Evolutionary conservation across 2,329 filamentous ascomycete species (phyloP), one percentile per base, ranked within the genome.

Genomic region (Ceratocystis cubensis): DNA sequence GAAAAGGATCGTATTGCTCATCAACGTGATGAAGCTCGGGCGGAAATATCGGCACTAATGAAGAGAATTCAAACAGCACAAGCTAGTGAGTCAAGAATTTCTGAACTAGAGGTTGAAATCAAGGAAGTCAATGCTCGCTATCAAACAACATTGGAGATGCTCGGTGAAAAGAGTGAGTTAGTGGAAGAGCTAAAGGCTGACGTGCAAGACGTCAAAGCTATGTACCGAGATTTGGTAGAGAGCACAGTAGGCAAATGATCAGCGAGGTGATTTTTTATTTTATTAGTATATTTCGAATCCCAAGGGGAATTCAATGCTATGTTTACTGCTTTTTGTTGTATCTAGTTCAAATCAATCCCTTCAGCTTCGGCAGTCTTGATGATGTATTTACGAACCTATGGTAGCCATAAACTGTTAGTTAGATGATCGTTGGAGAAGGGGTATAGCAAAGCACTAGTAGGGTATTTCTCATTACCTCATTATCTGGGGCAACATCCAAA

Each of bases 161-260:
- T 99, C 66, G 94, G 94, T 1, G 94, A 99, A 82, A 96, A 96
- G 83, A 96, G 91, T 75, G 94, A 99, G 79, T 79, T 88, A 73
- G 92, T 96, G 1, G 91, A 96, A 73, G 94, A 99, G 79, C 78
- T 99, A 70, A 85, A 82, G 75, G 87, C 88, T 13, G 94, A 97
- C 79, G 88, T 99, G 65, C 81, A 86, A 70, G 94, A 99, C 79
- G 81, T 99, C 74, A 99, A 99, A 80, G 88, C 87, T 73, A 96
- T 99, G 82, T 97, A 97, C 78, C 85, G 91, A 70, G 93, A 97
- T 74, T 77, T 99, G 75, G 88, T 96, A 62, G 89, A 96, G 77
- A 85, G 87, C 73, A 93, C 90, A 67, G 84, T 91, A 22, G 66
- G 63, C 6, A 61, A 59, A 48, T 68, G 30, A 64, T 30, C 13